Evolutionary conservation across 305 asterid species (phyloP).

Genomic region (Petunia hybrid): DNA sequence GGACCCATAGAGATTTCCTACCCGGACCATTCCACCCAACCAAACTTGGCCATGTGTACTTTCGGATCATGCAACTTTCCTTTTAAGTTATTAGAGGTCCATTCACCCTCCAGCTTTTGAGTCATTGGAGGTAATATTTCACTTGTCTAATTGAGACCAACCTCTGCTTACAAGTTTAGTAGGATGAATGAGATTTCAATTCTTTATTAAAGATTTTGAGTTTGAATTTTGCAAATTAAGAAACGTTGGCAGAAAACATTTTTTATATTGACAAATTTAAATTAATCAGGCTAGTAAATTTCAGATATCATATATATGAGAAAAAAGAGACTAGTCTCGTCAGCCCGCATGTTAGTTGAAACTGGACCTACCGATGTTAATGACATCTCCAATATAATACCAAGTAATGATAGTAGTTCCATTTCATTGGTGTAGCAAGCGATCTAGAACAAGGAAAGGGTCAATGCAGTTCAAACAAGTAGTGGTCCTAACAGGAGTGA

Average conservation of each 20-base stretch:
- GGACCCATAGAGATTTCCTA: too few species aligned
- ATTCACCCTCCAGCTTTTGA: background rate
- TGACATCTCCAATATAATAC: conserved; percentile 22
- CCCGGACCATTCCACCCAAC: too few species aligned
- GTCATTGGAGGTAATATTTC: background rate
- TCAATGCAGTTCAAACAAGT: background rate
- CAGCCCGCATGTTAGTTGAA: background rate
- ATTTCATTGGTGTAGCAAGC: background rate
- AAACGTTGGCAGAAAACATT: too few species aligned
- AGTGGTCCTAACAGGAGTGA: background rate
- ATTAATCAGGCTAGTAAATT: background rate
- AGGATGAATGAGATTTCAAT: background rate
- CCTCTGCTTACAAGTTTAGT: too few species aligned
- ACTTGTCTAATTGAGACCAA: background rate
- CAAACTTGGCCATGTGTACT: too few species aligned
- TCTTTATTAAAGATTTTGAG: background rate
- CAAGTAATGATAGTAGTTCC: conserved; percentile 17
- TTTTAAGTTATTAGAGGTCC: background rate
- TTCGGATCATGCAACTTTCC: background rate
- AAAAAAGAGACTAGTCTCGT: background rate
- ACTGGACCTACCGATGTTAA: background rate
- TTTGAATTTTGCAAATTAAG: too few species aligned
- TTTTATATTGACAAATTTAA: background rate
- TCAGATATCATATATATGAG: background rate
- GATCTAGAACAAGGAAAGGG: background rate